Conservation (phyloP, 768 basidiomycete species). For the Termitomyces sp. region DNA sequence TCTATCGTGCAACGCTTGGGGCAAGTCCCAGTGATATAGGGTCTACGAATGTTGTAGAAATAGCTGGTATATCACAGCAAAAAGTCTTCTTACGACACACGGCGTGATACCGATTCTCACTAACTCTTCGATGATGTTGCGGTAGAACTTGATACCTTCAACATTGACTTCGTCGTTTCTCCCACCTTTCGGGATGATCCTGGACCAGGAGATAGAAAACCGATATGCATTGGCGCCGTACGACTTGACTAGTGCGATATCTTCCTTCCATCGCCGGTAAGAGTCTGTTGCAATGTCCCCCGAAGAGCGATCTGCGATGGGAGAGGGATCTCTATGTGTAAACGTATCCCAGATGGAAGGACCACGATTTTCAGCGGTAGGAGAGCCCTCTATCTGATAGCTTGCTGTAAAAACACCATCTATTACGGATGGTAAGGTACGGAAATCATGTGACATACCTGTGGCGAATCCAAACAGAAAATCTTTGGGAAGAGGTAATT, state of each 20-base stretch:
- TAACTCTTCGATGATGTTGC: slow-evolving; percentile 61
- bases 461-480: slow-evolving; percentile 35
- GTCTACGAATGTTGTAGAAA: slow-evolving; percentile 36
- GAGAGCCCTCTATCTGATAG: slow-evolving; percentile 75
- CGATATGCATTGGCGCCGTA: slow-evolving; percentile 72
- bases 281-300: slow-evolving; percentile 72
- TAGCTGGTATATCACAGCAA: neutral
- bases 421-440: neutral
- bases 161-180: slow-evolving; percentile 61
- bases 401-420: slow-evolving; percentile 35
- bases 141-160: slow-evolving; percentile 65
- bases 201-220: slow-evolving; percentile 72
- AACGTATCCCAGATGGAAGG: slow-evolving; percentile 77
- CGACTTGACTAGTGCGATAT: slow-evolving; percentile 54
- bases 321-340: slow-evolving; percentile 45
- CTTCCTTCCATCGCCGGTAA: slow-evolving; percentile 61
- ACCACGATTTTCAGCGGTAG: slow-evolving; percentile 49
- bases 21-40: slow-evolving; percentile 77
- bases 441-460: slow-evolving; percentile 16
- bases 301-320: slow-evolving; percentile 55
- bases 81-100: slow-evolving; percentile 47
- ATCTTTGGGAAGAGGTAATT: slow-evolving; percentile 22
- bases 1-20: slow-evolving; percentile 65
- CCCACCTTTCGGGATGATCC: slow-evolving; percentile 66
- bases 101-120: slow-evolving; percentile 58